Evolutionary conservation across 2,329 filamentous ascomycete genomes (phyloP), one percentile per base, ranked within the genome.

Genomic region (Epichloe baconii): DNA sequence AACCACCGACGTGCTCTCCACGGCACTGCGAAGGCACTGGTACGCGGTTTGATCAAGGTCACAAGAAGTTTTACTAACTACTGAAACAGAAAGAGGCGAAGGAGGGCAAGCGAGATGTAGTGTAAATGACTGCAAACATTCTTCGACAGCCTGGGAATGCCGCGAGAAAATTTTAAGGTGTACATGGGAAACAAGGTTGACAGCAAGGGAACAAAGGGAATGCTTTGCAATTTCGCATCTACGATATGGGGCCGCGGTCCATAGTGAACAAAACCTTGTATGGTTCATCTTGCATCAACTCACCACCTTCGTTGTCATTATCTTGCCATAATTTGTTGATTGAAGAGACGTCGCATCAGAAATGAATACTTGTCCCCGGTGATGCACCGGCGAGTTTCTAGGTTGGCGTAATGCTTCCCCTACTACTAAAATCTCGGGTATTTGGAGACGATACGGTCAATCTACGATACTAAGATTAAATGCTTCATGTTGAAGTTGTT

Each of bases 1-100:
- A 98, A 98, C 83, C 93, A 98, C 81, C 88, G 89, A 80, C 91
- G 98, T 83, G 93, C 93, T 75, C 89, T 97, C 60, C 93, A 97
- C 81, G 93, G 93, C 74, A 98, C 90, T 72, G 89, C 88, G 81
- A 94, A 88, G 80, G 93, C 93, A 71, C 78, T 98, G 79, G 91
- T 97, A 84, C 68, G 86, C 23, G 79, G 52, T 36, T 4, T 37
- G 17, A 46, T 2, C 15, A 19, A 31, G n/a, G 10, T 6, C 41
- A 45, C 3, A 23, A 44, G 44, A 14, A 35, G 37, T 17, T 12
- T 12, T 14, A 48, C 68, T 72, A 66, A 70, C 64, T 57, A 47
- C 4, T 19, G 43, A 49, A 64, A 72, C 72, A 95, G 91, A 98
- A 97, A 82, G 93, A 96, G 81, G 80, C 89, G 68, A 90, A 86